phyloP scores from a whole-genome alignment of 139 green algal species.

The Micractinium sp. region DNA sequence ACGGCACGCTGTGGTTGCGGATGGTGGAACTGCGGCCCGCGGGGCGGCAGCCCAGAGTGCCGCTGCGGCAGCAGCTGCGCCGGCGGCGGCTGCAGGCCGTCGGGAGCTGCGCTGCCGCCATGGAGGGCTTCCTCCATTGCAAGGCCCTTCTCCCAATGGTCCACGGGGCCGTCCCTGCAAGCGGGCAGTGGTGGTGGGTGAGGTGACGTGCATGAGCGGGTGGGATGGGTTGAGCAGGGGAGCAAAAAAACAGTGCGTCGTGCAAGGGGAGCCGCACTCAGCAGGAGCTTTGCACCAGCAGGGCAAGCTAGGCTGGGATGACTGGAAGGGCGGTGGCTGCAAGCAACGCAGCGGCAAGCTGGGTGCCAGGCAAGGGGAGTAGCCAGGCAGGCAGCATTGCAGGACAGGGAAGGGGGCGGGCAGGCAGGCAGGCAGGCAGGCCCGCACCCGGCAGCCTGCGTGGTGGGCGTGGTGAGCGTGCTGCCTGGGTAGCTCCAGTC shows the following conservation, averaged over 20 bases:
- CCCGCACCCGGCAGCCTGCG: conserved; percentile 6
- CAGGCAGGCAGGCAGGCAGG: neutral
- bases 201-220: neutral
- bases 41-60: conserved; percentile 3
- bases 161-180: neutral
- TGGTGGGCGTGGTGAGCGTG: conserved; percentile 40
- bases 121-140: conserved; percentile 37
- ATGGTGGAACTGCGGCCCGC: neutral
- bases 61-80: neutral
- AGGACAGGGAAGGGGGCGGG: neutral
- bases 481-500: conserved; percentile 43
- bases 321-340: too few relatives aligned
- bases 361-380: neutral
- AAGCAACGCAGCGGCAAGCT: too few relatives aligned
- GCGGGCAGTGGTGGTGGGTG: neutral
- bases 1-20: neutral
- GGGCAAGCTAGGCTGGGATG: too few relatives aligned
- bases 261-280: too few relatives aligned
- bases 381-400: neutral
- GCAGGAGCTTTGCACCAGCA: too few relatives aligned
- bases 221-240: neutral
- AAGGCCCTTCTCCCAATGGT: conserved; percentile 41
- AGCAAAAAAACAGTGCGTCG: too few relatives aligned
- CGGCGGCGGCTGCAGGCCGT: neutral
- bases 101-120: neutral